Conservation (phyloP, 108 stramenopile genomes). For the Stephanodiscus minutulus region DNA sequence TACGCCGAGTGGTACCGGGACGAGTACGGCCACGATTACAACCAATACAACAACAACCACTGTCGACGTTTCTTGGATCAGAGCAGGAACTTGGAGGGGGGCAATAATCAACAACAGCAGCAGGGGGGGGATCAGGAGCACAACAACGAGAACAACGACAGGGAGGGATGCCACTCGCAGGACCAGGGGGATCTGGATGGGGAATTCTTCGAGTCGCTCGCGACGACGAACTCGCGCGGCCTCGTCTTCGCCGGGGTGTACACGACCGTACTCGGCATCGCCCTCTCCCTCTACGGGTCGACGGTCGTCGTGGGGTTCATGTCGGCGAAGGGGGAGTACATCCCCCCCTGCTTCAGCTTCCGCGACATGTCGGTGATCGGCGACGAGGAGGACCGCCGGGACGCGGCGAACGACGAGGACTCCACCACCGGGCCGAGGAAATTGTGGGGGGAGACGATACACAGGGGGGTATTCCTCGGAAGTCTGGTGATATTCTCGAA, state of each 20-base stretch:
- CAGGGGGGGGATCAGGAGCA: constrained; percentile 6
- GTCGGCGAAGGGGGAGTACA: constrained; percentile 76
- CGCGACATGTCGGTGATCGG: constrained; percentile 50
- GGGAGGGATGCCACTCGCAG: constrained; percentile 43
- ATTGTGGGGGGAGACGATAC: constrained; percentile 50
- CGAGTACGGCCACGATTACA: constrained; percentile 32
- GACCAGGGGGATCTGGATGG: constrained; percentile 44
- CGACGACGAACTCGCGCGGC: constrained; percentile 55
- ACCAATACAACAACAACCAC: constrained; percentile 15
- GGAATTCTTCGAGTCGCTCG: constrained; percentile 55
- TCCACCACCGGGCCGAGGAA: constrained; percentile 36
- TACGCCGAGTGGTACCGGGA: constrained; percentile 52
- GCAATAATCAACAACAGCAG: no score
- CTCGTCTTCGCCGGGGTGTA: constrained; percentile 77
- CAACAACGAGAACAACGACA: constrained; percentile 41
- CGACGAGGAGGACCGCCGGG: constrained; percentile 23
- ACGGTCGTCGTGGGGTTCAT: constrained; percentile 85
- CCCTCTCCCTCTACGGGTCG: constrained; percentile 68
- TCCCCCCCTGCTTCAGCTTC: constrained; percentile 76
- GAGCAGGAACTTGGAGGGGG: background rate
- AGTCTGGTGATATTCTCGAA: constrained; percentile 83
- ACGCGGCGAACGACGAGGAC: constrained; percentile 28
- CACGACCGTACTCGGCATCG: constrained; percentile 65
- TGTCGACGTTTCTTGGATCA: constrained; percentile 1
- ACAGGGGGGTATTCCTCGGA: constrained; percentile 77